Evolutionary conservation across 306 rosid species (phyloP), one percentile per base, ranked within the genome.

Genomic region (Medicago arabica): DNA sequence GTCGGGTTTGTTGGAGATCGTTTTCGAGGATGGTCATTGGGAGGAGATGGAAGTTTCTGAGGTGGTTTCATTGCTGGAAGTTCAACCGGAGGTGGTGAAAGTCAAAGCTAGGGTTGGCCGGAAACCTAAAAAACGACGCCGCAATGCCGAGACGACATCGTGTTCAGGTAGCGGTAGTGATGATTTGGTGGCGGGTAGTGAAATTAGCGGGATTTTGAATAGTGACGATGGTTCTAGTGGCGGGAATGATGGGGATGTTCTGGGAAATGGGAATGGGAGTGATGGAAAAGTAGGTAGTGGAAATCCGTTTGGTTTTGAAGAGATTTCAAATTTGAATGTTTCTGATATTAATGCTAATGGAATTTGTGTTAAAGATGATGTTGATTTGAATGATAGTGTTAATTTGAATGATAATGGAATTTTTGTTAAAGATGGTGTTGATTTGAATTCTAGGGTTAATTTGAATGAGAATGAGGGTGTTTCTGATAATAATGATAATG

Each of bases 41-140:
- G 96, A 88, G 87, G 87, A 92, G 76, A 72, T 95, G 79, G 87
- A 73, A 60, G 76, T 74, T 6, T 78, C 86, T 3, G 84, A 90
- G 49, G 84, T 89, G 2, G 80, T 88, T 81, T 39, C 83, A 43
- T 74, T 88, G 54, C 15, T 89, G 50, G 85, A 70, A 63, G 81
- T 76, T 57, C 70, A 73, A 39, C 67, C 77, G 44, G 83, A 75
- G 79, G 65, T 55, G 6, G 81, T 12, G 7, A 80, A 74, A 72
- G 81, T 63, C 9, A 75, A 72, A 69, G 46, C 81, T 18, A 69
- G 78, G 34, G 83, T 63, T 1, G 96, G 89, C 64, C 90, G 95
- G 19, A 88, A 87, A 69, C 97, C 96, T 21, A 90, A 81, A 58
- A 95, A 92, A 58, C 90, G 97, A 31, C 92, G 87, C 11, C 83